Evolutionary conservation across 1,139 yeast genomes (phyloP).

Genomic region (Kluyveromyces sp.): DNA sequence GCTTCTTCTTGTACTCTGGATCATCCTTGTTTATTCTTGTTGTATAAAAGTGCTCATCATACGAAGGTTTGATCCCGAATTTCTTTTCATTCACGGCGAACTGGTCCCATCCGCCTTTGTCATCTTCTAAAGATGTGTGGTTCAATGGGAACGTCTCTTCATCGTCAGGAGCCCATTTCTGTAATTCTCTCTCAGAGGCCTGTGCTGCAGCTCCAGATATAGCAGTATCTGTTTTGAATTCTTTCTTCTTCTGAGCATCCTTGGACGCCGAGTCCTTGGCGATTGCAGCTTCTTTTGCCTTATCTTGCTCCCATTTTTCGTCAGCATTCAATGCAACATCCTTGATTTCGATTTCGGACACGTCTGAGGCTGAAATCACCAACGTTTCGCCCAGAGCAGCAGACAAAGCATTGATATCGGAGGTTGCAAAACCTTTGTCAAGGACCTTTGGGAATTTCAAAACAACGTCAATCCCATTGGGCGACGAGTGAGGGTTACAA

Average conservation of each 20-base stretch:
- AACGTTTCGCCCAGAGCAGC: conserved; percentile 41
- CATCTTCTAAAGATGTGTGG: conserved; percentile 42
- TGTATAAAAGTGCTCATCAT: conserved; percentile 85
- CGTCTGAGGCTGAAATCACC: conserved; percentile 51
- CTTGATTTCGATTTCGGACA: conserved; percentile 48
- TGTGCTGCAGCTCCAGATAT: conserved; percentile 47
- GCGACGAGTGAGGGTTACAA: conserved; percentile 38
- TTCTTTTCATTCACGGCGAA: conserved; percentile 81
- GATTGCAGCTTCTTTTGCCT: conserved; percentile 13
- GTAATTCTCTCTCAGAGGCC: conserved; percentile 61
- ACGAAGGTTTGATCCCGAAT: conserved; percentile 82
- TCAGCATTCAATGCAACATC: conserved; percentile 24
- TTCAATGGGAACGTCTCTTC: conserved; percentile 27
- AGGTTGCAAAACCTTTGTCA: conserved; percentile 34
- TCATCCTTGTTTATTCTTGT: conserved; percentile 70
- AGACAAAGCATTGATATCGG: conserved; percentile 30
- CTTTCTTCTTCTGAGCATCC: conserved; percentile 31
- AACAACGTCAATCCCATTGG: conserved; percentile 43
- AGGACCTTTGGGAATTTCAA: conserved; percentile 45
- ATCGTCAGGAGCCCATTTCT: conserved; percentile 78
- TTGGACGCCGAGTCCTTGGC: conserved; percentile 8
- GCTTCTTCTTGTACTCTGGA: conserved; percentile 63
- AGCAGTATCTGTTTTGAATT: conserved; percentile 78
- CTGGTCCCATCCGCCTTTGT: conserved; percentile 69
- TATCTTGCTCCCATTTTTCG: conserved; percentile 21